Percentiles rank a stretch among this genome's conserved stretches.
These are phyloP conservation scores for Colletotrichum sp. DNA, from an alignment of 2,329 filamentous ascomycete species.

Conservation along the genomic window DNA sequence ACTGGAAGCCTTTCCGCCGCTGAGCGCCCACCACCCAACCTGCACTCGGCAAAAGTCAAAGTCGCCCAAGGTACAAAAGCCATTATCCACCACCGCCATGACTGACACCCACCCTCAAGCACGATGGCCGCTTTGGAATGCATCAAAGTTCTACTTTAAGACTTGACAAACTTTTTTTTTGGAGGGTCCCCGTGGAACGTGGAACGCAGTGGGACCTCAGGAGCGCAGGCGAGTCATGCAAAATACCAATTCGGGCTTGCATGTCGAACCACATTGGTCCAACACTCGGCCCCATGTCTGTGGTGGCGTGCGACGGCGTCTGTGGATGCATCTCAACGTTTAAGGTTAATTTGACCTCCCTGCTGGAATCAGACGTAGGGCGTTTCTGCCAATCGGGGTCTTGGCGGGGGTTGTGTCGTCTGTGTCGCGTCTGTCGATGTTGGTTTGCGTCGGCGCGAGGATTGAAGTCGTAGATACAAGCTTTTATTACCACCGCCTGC, in stretches of 20 bases:
- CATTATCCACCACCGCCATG: not conserved
- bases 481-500: not conserved
- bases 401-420: not conserved
- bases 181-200: not conserved
- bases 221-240: not conserved
- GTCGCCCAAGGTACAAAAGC: not conserved
- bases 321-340: not conserved
- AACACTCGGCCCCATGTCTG: not conserved
- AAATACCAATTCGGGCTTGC: not conserved
- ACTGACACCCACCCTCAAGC: not conserved
- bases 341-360: not conserved
- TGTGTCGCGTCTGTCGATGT: not conserved
- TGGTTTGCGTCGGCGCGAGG: not conserved
- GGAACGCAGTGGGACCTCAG: not conserved
- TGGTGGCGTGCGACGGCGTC: not conserved
- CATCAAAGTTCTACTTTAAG: not conserved
- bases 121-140: not conserved
- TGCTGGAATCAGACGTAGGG: not conserved
- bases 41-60: not conserved
- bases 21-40: not conserved
- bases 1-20: not conserved
- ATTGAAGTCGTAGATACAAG: not conserved
- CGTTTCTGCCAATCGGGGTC: not conserved
- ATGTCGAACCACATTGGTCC: not conserved
- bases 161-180: not conserved